A percentile compares a stretch with the other conserved stretches of the same genome.
Conservation (phyloP, 2,329 filamentous ascomycete genomes). For the Pestalotiopsis sp. region DNA sequence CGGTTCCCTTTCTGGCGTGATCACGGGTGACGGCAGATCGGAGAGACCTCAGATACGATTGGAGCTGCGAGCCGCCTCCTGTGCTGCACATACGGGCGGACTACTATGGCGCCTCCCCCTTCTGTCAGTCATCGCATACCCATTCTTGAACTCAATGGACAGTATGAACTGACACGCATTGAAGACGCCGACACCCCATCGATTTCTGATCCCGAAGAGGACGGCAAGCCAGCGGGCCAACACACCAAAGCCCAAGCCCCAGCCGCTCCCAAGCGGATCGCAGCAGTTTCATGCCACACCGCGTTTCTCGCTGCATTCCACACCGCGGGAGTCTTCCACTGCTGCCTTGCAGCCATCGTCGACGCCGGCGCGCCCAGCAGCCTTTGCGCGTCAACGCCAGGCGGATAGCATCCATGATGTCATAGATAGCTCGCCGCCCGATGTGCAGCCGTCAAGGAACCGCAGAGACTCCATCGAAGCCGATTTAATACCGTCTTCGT, state of each 20-base stretch:
- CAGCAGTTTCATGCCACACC: conserved; percentile 36
- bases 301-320: conserved; percentile 34
- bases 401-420: conserved; percentile 25
- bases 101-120: not conserved
- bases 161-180: not conserved
- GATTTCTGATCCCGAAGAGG: conserved; percentile 33
- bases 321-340: conserved; percentile 21
- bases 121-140: not conserved
- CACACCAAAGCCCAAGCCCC: conserved; percentile 23
- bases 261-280: conserved; percentile 21
- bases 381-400: conserved; percentile 21
- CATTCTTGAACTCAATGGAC: not conserved
- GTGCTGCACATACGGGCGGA: not conserved
- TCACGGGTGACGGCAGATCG: not conserved
- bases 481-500: conserved; percentile 12
- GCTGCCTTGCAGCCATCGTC: conserved; percentile 1
- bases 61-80: not conserved
- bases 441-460: conserved; percentile 15
- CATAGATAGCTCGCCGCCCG: conserved; percentile 31
- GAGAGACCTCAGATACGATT: not conserved
- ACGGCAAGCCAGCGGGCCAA: conserved; percentile 23
- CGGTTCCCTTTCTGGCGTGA: not conserved
- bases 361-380: conserved; percentile 21
- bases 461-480: conserved; percentile 13
- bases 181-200: conserved; percentile 34